Percentiles rank a stretch among this genome's conserved stretches.
Conservation (phyloP, 139 green algal genomes). For the Mesostigma viride region DNA sequence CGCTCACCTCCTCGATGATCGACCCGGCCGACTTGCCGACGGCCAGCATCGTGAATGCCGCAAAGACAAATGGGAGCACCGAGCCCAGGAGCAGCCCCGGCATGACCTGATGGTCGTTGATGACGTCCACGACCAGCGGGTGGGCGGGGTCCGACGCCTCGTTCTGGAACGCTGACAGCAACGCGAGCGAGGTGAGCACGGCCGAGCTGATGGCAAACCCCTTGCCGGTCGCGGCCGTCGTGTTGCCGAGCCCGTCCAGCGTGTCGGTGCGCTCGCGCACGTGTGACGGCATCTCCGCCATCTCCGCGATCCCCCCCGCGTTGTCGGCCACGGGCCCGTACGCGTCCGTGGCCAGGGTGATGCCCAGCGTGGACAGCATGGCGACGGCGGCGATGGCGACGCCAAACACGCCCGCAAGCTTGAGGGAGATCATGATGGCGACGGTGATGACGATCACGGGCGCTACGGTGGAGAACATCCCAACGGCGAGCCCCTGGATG, state of each 20-base stretch:
- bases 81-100: conserved; percentile 42
- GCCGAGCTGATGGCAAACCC: conserved; percentile 59
- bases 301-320: conserved; percentile 64
- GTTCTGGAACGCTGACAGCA: conserved; percentile 50
- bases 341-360: conserved; percentile 51
- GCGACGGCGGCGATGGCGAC: conserved; percentile 42
- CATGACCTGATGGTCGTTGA: conserved; percentile 48
- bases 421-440: conserved; percentile 42
- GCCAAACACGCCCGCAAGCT: conserved; percentile 42
- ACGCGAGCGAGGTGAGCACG: conserved; percentile 42
- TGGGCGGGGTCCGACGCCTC: conserved; percentile 39
- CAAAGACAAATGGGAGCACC: conserved; percentile 48
- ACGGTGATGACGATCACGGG: conserved; percentile 46
- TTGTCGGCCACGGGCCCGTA: conserved; percentile 65
- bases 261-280: conserved; percentile 23
- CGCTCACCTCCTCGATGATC: conserved; percentile 46
- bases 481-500: conserved; percentile 43
- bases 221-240: conserved; percentile 57
- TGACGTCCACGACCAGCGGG: conserved; percentile 39
- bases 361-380: conserved; percentile 51
- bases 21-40: conserved; percentile 39
- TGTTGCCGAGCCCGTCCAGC: conserved; percentile 53
- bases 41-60: conserved; percentile 26
- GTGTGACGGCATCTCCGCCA: conserved; percentile 32
- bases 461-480: conserved; percentile 44